phyloP scores from a whole-genome alignment of 257 asterid species.

The Vinca minor region DNA sequence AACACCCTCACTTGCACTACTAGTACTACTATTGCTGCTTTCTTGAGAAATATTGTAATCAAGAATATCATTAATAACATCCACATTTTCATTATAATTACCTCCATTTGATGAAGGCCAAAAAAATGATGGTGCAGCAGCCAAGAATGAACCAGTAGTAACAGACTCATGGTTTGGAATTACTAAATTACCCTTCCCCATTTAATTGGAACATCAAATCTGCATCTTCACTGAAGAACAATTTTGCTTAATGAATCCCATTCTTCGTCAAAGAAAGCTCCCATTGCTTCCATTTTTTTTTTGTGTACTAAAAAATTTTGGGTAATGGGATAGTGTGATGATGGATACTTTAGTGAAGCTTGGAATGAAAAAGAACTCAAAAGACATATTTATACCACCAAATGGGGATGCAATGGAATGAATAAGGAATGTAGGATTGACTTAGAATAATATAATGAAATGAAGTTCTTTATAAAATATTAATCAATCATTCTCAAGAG shows the following conservation, averaged over 20 bases:
- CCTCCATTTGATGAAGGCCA: conserved; percentile 15
- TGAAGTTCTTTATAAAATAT: conserved; percentile 11
- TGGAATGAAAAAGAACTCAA: conserved; percentile 22
- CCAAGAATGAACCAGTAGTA: not conserved
- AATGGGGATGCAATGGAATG: conserved; percentile 14
- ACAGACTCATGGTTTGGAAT: no score
- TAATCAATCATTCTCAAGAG: conserved; percentile 24
- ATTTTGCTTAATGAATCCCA: conserved; percentile 58
- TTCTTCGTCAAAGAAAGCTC: conserved; percentile 58
- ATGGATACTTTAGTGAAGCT: conserved; percentile 17
- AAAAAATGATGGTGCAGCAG: conserved; percentile 13
- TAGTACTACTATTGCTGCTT: conserved; percentile 31
- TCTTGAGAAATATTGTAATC: conserved; percentile 39
- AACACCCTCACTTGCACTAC: no score
- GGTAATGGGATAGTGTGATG: conserved; percentile 1
- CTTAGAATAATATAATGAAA: conserved; percentile 31
- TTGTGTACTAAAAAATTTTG: not conserved
- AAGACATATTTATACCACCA: conserved; percentile 44
- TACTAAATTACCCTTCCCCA: no score
- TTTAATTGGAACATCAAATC: conserved; percentile 31
- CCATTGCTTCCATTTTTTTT: conserved; percentile 37
- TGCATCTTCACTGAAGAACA: conserved; percentile 45
- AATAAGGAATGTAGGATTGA: conserved; percentile 39
- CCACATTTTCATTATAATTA: conserved; percentile 14
- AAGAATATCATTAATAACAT: conserved; percentile 14